Percentiles rank a stretch among this genome's conserved stretches.
Conservation (phyloP, 2,329 filamentous ascomycete species). For the Pochonia chlamydosporia region DNA sequence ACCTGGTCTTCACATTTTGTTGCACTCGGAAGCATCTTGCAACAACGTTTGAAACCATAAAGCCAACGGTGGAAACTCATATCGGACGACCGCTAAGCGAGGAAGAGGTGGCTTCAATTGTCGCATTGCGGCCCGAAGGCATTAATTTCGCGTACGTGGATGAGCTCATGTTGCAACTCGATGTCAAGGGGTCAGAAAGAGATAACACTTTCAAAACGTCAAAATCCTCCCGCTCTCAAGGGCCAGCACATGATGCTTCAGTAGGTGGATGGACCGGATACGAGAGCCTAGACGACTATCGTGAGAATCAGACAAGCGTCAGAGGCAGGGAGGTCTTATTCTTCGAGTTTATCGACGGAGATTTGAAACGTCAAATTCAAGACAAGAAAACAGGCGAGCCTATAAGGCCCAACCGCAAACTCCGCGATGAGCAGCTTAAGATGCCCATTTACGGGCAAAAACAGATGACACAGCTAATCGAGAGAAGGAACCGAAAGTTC, state of each 20-base stretch:
- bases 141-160: conserved; percentile 85
- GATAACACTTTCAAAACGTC: conserved; percentile 56
- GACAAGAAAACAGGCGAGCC: conserved; percentile 69
- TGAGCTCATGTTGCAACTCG: conserved; percentile 74
- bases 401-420: conserved; percentile 58
- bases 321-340: conserved; percentile 65
- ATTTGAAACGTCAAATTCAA: conserved; percentile 74
- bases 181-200: conserved; percentile 62
- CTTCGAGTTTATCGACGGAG: conserved; percentile 90
- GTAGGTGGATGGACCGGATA: conserved; percentile 50
- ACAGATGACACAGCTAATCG: conserved; percentile 83
- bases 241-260: conserved; percentile 47
- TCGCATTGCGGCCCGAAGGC: conserved; percentile 67
- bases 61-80: conserved; percentile 76
- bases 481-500: conserved; percentile 84
- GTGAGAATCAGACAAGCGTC: conserved; percentile 7
- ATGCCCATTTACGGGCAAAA: conserved; percentile 92
- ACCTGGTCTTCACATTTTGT: conserved; percentile 91
- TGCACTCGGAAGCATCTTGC: conserved; percentile 86
- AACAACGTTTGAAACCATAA: conserved; percentile 88
- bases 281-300: conserved; percentile 31
- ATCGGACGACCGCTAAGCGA: conserved; percentile 64
- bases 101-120: conserved; percentile 78
- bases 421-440: conserved; percentile 74
- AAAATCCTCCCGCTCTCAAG: conserved; percentile 42